These are phyloP conservation scores for Anisodus tanguticus DNA, from an alignment of 257 asterid genomes.

Conservation along the genomic window DNA sequence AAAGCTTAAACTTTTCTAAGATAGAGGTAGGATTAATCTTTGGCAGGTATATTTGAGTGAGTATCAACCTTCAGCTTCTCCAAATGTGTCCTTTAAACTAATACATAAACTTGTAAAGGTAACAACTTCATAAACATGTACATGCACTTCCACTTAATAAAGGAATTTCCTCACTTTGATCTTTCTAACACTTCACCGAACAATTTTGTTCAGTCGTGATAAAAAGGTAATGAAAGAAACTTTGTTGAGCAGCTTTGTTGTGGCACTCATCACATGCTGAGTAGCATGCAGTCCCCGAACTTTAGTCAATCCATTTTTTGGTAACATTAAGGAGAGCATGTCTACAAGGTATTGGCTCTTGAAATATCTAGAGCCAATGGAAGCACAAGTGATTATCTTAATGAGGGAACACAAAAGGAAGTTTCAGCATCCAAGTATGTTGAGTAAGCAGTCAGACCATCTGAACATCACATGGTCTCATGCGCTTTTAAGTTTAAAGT, in stretches of 20 bases:
- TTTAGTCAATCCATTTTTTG: background rate
- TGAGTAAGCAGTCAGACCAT: slow-evolving; percentile 16
- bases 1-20: background rate
- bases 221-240: background rate
- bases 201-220: background rate
- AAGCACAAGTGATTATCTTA: background rate
- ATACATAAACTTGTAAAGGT: slow-evolving; percentile 14
- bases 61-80: slow-evolving; percentile 19
- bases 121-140: background rate
- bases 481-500: background rate
- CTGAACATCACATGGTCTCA: background rate
- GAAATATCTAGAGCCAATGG: background rate
- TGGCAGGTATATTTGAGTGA: background rate
- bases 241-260: background rate
- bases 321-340: slow-evolving; percentile 5
- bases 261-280: background rate
- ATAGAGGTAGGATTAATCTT: slow-evolving; percentile 13
- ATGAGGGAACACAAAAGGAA: background rate
- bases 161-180: slow-evolving; percentile 20
- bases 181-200: background rate
- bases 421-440: slow-evolving; percentile 13
- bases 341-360: slow-evolving; percentile 11
- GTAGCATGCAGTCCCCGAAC: background rate
- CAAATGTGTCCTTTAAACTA: background rate
- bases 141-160: background rate